These are phyloP conservation scores for Petunia secreta DNA, from an alignment of 257 asterid species.

Conservation along the genomic window DNA sequence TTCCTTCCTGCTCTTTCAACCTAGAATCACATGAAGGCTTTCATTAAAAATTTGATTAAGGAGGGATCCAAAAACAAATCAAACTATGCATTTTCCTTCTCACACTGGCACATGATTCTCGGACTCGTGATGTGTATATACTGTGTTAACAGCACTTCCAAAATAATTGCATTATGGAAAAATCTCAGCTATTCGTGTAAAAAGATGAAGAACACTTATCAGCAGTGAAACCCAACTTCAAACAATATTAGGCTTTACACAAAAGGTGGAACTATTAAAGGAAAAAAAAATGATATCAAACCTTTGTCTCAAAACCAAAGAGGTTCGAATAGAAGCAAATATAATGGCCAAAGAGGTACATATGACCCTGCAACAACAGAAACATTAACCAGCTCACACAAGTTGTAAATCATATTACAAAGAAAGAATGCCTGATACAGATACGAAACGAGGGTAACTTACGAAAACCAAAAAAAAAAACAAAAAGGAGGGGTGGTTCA, in stretches of 20 bases:
- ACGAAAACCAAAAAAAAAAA: conserved; percentile 23
- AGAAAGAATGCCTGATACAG: conserved; percentile 17
- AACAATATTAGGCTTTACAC: background rate
- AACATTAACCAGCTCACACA: conserved; percentile 12
- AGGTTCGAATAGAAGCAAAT: conserved; percentile 97
- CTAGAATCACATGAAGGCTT: background rate
- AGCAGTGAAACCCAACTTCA: conserved; percentile 14
- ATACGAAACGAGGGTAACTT: background rate
- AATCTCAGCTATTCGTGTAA: conserved; percentile 7
- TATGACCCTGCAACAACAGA: conserved; percentile 83
- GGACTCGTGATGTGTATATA: conserved; percentile 7
- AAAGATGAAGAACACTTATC: background rate
- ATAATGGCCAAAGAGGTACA: conserved; percentile 77
- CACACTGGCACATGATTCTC: background rate
- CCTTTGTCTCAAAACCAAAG: conserved; percentile 99
- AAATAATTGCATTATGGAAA: background rate
- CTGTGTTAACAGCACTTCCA: background rate
- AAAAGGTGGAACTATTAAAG: background rate
- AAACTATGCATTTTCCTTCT: conserved; percentile 8
- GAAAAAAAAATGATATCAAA: conserved; percentile 31
- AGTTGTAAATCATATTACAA: conserved; percentile 19
- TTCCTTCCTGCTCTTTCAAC: conserved; percentile 5
- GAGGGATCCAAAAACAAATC: background rate
- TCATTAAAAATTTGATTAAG: background rate
- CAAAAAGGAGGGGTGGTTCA: background rate